A percentile compares a stretch with the other conserved stretches of the same genome.
Evolutionary conservation across 139 green algal genomes (phyloP).

Genomic region (Chlamydomonas sp.): DNA sequence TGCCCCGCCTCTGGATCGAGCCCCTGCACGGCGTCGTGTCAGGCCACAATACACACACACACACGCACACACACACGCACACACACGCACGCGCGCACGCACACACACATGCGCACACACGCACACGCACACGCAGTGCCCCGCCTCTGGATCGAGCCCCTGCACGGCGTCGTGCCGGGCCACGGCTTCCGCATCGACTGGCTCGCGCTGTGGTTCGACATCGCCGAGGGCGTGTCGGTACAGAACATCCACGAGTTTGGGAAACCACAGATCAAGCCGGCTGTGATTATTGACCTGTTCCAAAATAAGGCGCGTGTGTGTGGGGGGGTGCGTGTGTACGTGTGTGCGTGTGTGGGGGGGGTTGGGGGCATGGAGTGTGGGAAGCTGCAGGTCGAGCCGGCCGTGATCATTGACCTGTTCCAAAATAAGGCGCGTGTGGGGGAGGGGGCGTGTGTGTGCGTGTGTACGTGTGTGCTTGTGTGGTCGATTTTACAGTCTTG

Average conservation of each 20-base stretch:
- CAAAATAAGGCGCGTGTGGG: no score
- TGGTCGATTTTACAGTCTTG: no score
- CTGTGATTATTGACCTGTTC: conserved; percentile 25
- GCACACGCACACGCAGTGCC: no score
- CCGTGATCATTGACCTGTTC: background rate
- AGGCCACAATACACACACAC: conserved; percentile 1
- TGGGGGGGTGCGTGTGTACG: conserved; percentile 26
- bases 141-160: conserved; percentile 35
- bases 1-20: conserved; percentile 38
- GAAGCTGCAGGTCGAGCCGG: background rate
- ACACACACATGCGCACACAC: conserved; percentile 2
- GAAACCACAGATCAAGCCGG: conserved; percentile 22
- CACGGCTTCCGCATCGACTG: conserved; percentile 40
- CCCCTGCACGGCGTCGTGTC: conserved; percentile 29
- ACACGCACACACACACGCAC: background rate
- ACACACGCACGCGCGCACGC: background rate
- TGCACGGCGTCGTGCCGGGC: conserved; percentile 31
- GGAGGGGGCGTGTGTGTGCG: no score
- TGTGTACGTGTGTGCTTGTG: no score
- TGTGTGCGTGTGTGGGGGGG: conserved; percentile 17
- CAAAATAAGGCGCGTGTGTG: conserved; percentile 15
- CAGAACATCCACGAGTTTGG: conserved; percentile 25
- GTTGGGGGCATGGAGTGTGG: conserved; percentile 29
- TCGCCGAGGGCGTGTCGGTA: conserved; percentile 29
- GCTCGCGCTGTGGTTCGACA: conserved; percentile 39